A percentile compares a stretch with the other conserved stretches of the same genome.
Conservation (phyloP, 768 basidiomycete genomes). For the Kwoniella europaea region DNA sequence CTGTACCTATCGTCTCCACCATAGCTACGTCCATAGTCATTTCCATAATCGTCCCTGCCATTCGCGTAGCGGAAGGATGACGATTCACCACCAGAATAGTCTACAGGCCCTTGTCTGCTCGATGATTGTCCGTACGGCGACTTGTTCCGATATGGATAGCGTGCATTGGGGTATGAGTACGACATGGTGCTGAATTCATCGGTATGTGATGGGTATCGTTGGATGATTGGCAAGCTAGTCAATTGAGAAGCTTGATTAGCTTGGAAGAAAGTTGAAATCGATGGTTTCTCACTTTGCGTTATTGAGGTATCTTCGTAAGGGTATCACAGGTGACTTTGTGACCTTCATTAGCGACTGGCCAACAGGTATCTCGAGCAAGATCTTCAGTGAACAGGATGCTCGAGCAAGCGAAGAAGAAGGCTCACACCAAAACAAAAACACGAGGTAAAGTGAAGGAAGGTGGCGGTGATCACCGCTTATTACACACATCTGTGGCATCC, state of each 20-base stretch:
- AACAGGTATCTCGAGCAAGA: neutral
- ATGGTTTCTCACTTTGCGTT: neutral
- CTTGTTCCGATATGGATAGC: neutral
- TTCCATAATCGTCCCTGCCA: neutral
- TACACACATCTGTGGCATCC: neutral
- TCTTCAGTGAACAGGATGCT: neutral
- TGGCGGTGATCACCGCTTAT: neutral
- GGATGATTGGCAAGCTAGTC: neutral
- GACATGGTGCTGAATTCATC: neutral
- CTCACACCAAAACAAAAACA: neutral
- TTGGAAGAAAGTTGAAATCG: neutral
- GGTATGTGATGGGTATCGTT: neutral
- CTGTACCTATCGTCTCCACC: neutral
- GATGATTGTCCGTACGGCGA: neutral
- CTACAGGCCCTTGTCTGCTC: neutral
- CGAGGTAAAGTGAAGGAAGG: neutral
- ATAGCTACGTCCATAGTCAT: neutral
- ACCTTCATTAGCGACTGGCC: constrained; percentile 5
- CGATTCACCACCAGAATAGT: neutral
- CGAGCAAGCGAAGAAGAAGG: too few relatives aligned
- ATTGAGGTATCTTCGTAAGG: neutral
- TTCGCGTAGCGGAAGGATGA: constrained; percentile 1
- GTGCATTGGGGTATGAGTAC: neutral
- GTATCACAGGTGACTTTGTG: constrained; percentile 4
- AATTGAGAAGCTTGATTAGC: too few relatives aligned